Percentiles rank a stretch among this genome's conserved stretches.
These are phyloP conservation scores for Ascochyta koolunga DNA, from an alignment of 2,329 filamentous ascomycete genomes.

Conservation along the genomic window DNA sequence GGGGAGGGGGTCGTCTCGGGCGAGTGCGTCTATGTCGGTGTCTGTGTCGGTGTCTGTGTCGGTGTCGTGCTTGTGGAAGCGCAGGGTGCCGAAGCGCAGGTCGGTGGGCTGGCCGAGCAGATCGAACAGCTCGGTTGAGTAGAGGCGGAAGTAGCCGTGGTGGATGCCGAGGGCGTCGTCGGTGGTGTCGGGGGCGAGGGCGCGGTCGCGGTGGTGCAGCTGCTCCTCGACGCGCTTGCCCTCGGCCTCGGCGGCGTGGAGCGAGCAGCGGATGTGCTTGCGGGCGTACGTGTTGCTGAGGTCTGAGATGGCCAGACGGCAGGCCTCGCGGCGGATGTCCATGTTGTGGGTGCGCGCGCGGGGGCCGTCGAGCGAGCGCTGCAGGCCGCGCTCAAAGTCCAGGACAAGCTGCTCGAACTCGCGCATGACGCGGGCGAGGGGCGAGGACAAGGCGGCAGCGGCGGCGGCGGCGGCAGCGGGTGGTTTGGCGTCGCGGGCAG, in stretches of 20 bases:
- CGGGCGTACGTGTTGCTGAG: constrained; percentile 40
- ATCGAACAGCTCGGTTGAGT: constrained; percentile 46
- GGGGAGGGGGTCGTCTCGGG: not conserved
- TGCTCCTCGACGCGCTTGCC: constrained; percentile 42
- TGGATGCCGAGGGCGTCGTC: constrained; percentile 32
- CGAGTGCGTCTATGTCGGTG: not conserved
- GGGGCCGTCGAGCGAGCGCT: constrained; percentile 31
- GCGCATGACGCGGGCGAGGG: constrained; percentile 41
- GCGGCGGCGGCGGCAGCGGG: constrained; percentile 1
- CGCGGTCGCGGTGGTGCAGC: constrained; percentile 25
- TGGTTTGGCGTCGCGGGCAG: constrained; percentile 24
- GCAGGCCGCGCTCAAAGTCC: constrained; percentile 37
- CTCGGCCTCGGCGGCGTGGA: constrained; percentile 36
- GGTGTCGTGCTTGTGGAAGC: constrained; percentile 35
- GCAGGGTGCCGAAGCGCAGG: constrained; percentile 44
- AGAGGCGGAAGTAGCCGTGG: constrained; percentile 45
- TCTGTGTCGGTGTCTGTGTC: not conserved
- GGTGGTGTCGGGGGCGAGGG: constrained; percentile 9
- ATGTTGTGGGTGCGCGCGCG: no score
- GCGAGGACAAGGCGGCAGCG: constrained; percentile 21
- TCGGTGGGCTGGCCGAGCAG: constrained; percentile 43
- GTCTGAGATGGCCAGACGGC: constrained; percentile 41
- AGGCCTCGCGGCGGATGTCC: constrained; percentile 36
- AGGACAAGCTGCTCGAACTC: constrained; percentile 42
- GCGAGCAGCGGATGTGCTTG: constrained; percentile 40